A percentile compares a stretch with the other conserved stretches of the same genome.
Conservation (phyloP, 2,329 filamentous ascomycete genomes). For the Hymenoscyphus linearis region DNA sequence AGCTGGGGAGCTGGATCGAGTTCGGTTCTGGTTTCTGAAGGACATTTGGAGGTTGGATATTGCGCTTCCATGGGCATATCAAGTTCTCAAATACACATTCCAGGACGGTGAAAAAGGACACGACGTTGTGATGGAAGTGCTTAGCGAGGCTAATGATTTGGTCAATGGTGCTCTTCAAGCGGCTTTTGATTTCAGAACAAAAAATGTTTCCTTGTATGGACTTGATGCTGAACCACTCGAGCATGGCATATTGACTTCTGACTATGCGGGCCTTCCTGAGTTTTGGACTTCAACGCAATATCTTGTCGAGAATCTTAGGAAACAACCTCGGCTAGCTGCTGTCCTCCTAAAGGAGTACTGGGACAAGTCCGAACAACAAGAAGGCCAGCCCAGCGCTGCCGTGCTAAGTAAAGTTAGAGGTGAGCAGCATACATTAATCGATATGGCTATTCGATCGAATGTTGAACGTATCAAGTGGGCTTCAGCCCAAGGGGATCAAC, state of each 20-base stretch:
- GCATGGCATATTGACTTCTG: conserved; percentile 56
- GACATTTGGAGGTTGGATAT: conserved; percentile 68
- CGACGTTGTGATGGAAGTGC: conserved; percentile 32
- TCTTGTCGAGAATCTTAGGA: conserved; percentile 56
- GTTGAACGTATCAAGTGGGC: conserved; percentile 56
- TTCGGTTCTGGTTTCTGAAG: conserved; percentile 82
- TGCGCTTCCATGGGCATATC: conserved; percentile 73
- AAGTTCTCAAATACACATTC: conserved; percentile 68
- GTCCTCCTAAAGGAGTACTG: conserved; percentile 31
- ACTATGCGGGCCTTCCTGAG: conserved; percentile 66
- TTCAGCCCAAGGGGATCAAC: conserved; percentile 44
- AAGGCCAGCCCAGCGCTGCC: conserved; percentile 23
- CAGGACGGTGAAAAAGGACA: conserved; percentile 55
- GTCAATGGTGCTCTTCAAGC: conserved; percentile 59
- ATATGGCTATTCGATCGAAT: conserved; percentile 52
- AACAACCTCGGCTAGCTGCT: conserved; percentile 50
- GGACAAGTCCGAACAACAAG: conserved; percentile 22
- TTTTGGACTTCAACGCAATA: conserved; percentile 78
- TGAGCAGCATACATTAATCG: conserved; percentile 49
- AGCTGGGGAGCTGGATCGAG: conserved; percentile 67
- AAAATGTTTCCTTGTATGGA: conserved; percentile 67
- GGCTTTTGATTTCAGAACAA: conserved; percentile 65
- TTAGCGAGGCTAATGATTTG: conserved; percentile 67
- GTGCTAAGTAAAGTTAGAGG: conserved; percentile 42
- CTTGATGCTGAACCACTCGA: conserved; percentile 61